These are phyloP conservation scores for Mortierella sp. DNA, from an alignment of 371 early-diverging fungal species.

Conservation along the genomic window DNA sequence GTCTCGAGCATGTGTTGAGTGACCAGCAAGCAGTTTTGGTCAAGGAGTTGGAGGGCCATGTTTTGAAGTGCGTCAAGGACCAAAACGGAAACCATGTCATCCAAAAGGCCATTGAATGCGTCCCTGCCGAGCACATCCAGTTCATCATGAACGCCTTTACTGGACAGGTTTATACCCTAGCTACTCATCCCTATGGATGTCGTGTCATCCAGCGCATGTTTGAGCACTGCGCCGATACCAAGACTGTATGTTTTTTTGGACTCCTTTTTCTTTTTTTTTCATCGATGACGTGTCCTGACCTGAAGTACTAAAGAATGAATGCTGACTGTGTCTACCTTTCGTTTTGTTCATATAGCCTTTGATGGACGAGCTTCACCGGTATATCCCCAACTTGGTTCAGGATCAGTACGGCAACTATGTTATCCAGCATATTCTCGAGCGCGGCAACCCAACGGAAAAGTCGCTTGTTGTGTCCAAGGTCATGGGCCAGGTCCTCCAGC, in stretches of 20 bases:
- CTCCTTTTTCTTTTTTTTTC: neutral
- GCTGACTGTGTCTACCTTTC: neutral
- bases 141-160: constrained; percentile 98
- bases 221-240: constrained; percentile 95
- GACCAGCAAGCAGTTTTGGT: constrained; percentile 94
- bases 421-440: constrained; percentile 99
- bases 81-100: constrained; percentile 99
- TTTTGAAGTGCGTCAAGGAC: constrained; percentile 98
- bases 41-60: constrained; percentile 93
- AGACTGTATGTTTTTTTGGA: constrained; percentile 70
- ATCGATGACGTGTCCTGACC: no score
- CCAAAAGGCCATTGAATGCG: constrained; percentile 99
- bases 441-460: constrained; percentile 90
- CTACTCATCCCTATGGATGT: constrained; percentile 99
- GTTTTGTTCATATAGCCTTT: constrained; percentile 70
- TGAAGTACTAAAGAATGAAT: neutral
- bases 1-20: constrained; percentile 92
- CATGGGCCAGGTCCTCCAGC: constrained; percentile 87
- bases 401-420: constrained; percentile 99
- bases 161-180: constrained; percentile 95
- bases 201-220: constrained; percentile 99
- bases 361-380: constrained; percentile 93
- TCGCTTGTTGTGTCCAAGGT: constrained; percentile 90
- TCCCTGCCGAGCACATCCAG: constrained; percentile 91
- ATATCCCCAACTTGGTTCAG: constrained; percentile 92